These are phyloP conservation scores for Gossypium anomalum DNA, from an alignment of 345 rosid species.

Conservation along the genomic window DNA sequence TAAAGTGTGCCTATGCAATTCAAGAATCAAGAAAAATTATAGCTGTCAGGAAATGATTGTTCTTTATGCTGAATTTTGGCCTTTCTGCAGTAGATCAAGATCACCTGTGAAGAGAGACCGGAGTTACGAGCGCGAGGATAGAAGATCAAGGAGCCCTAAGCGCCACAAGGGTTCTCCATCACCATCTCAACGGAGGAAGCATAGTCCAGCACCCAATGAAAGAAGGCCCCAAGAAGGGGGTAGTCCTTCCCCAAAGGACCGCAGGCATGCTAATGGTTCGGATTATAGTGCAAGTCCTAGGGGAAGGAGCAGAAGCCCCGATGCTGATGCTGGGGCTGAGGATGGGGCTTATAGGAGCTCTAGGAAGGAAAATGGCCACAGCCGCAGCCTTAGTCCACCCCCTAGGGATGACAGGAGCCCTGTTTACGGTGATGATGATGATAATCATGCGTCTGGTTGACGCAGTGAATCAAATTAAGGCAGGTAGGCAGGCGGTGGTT, in stretches of 20 bases:
- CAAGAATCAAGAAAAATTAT: neutral
- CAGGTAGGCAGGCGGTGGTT: neutral
- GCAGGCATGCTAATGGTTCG: constrained; percentile 35
- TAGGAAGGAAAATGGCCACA: constrained; percentile 44
- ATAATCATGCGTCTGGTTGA: constrained; percentile 10
- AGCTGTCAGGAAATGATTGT: neutral
- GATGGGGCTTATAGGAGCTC: constrained; percentile 42
- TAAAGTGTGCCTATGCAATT: neutral
- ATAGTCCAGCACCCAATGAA: constrained; percentile 41
- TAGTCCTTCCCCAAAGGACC: constrained; percentile 34
- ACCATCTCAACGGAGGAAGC: constrained; percentile 41
- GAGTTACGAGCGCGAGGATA: constrained; percentile 33
- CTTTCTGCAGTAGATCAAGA: constrained; percentile 50
- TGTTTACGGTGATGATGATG: constrained; percentile 17
- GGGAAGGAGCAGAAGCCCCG: constrained; percentile 48
- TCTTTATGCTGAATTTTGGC: neutral
- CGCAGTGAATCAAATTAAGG: constrained; percentile 18
- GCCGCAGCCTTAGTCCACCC: constrained; percentile 39
- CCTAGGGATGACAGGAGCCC: constrained; percentile 24
- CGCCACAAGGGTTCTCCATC: constrained; percentile 25
- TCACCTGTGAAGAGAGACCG: constrained; percentile 59
- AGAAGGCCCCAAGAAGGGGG: constrained; percentile 27
- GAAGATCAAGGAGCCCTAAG: constrained; percentile 40
- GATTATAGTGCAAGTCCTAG: constrained; percentile 43
- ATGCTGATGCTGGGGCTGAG: constrained; percentile 28